phyloP scores from a whole-genome alignment of 345 rosid species.

The Isatis tinctoria region DNA sequence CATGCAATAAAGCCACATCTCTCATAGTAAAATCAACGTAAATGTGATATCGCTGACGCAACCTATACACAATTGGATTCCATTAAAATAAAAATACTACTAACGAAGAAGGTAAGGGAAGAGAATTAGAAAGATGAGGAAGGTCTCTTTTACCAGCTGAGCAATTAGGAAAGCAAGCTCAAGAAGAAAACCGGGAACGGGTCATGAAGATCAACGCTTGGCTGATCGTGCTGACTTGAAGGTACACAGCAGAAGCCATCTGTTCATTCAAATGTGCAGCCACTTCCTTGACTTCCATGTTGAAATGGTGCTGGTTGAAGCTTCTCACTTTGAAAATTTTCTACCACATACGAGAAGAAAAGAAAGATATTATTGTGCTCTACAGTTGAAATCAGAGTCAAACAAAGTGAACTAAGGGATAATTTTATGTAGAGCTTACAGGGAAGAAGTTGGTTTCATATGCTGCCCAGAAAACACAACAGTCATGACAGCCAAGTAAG shows the following conservation, averaged over 20 bases:
- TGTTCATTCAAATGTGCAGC: constrained; percentile 29
- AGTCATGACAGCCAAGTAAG: constrained; percentile 55
- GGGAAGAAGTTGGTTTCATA: constrained; percentile 50
- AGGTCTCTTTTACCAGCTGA: constrained; percentile 38
- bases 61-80: constrained; percentile 33
- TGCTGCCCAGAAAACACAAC: constrained; percentile 55
- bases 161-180: constrained; percentile 64
- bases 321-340: constrained; percentile 36
- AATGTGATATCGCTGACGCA: constrained; percentile 61
- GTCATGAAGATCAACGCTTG: constrained; percentile 83
- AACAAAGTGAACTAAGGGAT: neutral
- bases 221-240: constrained; percentile 66
- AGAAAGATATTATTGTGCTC: neutral
- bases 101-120: neutral
- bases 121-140: neutral
- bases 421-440: constrained; percentile 28
- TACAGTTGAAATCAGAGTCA: neutral
- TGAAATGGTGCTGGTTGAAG: constrained; percentile 39
- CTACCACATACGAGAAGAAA: constrained; percentile 17
- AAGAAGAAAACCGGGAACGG: constrained; percentile 64
- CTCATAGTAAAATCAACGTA: too few relatives aligned
- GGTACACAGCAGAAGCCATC: constrained; percentile 52
- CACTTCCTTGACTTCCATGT: constrained; percentile 27
- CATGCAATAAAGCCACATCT: too few relatives aligned
- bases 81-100: neutral